These are phyloP conservation scores for Filobasidium floriforme DNA, from an alignment of 768 basidiomycete species.

Conservation along the genomic window DNA sequence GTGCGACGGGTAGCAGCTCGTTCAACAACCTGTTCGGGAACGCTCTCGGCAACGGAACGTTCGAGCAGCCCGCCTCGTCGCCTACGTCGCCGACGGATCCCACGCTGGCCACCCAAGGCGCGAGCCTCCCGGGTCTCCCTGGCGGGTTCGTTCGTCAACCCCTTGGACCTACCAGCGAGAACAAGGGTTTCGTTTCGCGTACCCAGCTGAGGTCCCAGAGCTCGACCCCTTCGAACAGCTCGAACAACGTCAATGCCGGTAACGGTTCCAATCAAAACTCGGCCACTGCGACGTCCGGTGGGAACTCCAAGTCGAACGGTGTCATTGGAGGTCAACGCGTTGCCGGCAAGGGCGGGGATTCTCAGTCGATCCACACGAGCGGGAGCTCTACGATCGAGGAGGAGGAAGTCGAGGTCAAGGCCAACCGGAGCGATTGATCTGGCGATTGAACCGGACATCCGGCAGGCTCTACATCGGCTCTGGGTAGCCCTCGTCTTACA, in stretches of 20 bases:
- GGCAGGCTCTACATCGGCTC: neutral
- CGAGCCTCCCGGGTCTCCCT: neutral
- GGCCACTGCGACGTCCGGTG: neutral
- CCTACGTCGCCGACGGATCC: slow-evolving; percentile 16
- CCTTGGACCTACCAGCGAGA: slow-evolving; percentile 37
- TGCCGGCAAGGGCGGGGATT: slow-evolving; percentile 12
- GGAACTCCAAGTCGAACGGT: slow-evolving; percentile 2
- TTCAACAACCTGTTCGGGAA: slow-evolving; percentile 38
- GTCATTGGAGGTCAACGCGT: slow-evolving; percentile 23
- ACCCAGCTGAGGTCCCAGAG: slow-evolving; percentile 1
- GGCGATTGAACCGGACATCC: neutral
- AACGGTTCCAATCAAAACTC: too few species aligned
- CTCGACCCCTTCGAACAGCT: neutral
- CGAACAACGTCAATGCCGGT: too few species aligned
- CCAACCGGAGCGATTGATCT: neutral
- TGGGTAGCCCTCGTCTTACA: neutral
- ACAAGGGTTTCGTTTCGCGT: slow-evolving; percentile 29
- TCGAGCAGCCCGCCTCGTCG: slow-evolving; percentile 24
- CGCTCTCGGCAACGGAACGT: slow-evolving; percentile 35
- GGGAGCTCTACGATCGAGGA: slow-evolving; percentile 24
- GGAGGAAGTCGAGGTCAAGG: slow-evolving; percentile 12
- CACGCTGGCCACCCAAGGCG: slow-evolving; percentile 4
- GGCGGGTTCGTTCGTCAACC: slow-evolving; percentile 34
- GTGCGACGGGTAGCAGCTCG: slow-evolving; percentile 18
- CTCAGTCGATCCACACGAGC: slow-evolving; percentile 20